Evolutionary conservation across 164 flowering plant genomes (phyloP).

Genomic region (Vitis labrusca): DNA sequence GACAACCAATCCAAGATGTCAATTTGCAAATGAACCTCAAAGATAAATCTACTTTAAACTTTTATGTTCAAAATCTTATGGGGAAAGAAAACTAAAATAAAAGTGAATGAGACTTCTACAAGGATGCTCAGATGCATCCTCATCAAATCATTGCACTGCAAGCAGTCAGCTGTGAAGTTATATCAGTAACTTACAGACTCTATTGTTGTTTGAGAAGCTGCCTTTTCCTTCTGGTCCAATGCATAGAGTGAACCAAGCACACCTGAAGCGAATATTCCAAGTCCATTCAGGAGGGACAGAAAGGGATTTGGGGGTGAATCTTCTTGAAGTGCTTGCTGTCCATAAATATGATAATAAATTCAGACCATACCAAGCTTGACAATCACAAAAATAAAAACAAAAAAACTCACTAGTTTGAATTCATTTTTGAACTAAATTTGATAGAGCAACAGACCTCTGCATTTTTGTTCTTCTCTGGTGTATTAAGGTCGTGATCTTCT

Average conservation of each 20-base stretch:
- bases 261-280: slow-evolving; percentile 67
- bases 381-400: background rate
- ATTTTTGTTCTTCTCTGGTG: slow-evolving; percentile 24
- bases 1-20: slow-evolving; percentile 3
- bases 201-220: slow-evolving; percentile 44
- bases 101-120: no score
- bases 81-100: background rate
- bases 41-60: background rate
- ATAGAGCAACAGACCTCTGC: slow-evolving; percentile 39
- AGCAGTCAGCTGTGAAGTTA: background rate
- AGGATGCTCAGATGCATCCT: no score
- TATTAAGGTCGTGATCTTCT: slow-evolving; percentile 32
- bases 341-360: slow-evolving; percentile 18
- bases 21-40: background rate
- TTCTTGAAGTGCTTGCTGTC: slow-evolving; percentile 34
- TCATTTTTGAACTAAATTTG: slow-evolving; percentile 8
- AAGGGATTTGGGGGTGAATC: slow-evolving; percentile 42
- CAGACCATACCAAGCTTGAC: slow-evolving; percentile 4
- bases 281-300: slow-evolving; percentile 60
- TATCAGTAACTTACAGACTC: slow-evolving; percentile 59
- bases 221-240: slow-evolving; percentile 59
- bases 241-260: slow-evolving; percentile 79
- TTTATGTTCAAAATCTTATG: background rate
- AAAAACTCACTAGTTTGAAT: background rate
- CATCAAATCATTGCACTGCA: no score